Evolutionary conservation across 2,329 filamentous ascomycete species (phyloP), one percentile per base, ranked within the genome.

Genomic region (Tolypocladium sp.): DNA sequence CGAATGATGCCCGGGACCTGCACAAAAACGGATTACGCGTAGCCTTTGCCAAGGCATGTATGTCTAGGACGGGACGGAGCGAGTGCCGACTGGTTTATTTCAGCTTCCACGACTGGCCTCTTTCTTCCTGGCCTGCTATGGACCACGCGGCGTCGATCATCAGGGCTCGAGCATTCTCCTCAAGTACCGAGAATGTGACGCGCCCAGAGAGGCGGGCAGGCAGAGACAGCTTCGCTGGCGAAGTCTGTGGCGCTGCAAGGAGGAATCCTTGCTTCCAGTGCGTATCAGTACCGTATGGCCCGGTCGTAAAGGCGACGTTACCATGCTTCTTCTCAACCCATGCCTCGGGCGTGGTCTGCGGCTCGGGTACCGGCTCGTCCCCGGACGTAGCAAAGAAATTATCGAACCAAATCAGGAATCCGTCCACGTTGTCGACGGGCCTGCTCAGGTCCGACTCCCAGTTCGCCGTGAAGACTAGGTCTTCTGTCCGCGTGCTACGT

Each of bases 361-460:
- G 74, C 10, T 77, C 63, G 10, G 79, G 77, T 54, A 84, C 76
- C 27, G 78, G 74, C 37, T 79, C 75, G 41, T 79, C 75, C 41
- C 81, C 76, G 0, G 82, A 82, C 12, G 86, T 84, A 64, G 89
- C 83, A 74, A 97, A 97, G 78, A 94, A 94, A 30, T 89, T 93
- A 71, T 97, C 93, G 70, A 97, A 97, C 91, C 92, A 97, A 65
- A 96, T 82, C 17, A 91, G 80, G 72, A 92, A 96, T 5, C 91
- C 93, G 69, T 97, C 91, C n/a, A 97, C 76, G 2, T 79, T 77
- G 61, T 89, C 85, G 58, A 88, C 77, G 61, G 88, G 82, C 52
- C 81, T 75, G 1, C 78, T 80, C 7, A 94, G 69, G 20, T 77
- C 81, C 12, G 86, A 81, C 58, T 81, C 71, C 77, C 91, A 95